Conservation (phyloP, 345 rosid species). For the Nasturtium officinale region DNA sequence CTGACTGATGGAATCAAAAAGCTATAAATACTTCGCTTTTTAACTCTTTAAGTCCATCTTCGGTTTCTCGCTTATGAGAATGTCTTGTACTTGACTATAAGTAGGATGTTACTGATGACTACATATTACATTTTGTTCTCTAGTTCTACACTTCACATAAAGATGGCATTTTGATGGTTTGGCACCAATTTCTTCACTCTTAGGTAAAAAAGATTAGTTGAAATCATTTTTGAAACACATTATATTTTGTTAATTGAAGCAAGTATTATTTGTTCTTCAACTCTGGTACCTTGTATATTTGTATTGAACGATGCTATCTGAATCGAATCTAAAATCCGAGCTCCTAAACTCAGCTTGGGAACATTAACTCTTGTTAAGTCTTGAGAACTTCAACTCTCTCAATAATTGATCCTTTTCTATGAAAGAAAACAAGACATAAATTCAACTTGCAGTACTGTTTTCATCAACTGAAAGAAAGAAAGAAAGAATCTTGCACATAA, state of each 20-base stretch:
- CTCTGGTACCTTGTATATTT: too few species aligned
- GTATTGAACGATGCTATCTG: background rate
- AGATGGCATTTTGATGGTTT: conserved; percentile 20
- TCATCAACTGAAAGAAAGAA: conserved; percentile 11
- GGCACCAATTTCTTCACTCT: conserved; percentile 17
- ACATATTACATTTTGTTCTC: conserved; percentile 29
- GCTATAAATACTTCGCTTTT: conserved; percentile 18
- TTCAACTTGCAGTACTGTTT: background rate
- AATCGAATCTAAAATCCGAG: too few species aligned
- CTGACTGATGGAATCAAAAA: conserved; percentile 46
- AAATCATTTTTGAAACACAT: background rate
- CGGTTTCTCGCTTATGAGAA: conserved; percentile 11
- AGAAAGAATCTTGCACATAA: conserved; percentile 5
- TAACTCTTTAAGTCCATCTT: conserved; percentile 10
- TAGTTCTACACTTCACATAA: conserved; percentile 30
- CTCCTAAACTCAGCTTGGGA: too few species aligned
- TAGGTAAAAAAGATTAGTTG: too few species aligned
- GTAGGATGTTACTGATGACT: conserved; percentile 38
- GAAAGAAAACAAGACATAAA: conserved; percentile 2
- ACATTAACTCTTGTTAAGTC: too few species aligned
- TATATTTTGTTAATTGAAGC: too few species aligned
- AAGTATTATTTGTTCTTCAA: too few species aligned
- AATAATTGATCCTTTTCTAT: background rate
- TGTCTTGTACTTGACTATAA: conserved; percentile 20
- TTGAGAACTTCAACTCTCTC: background rate